A percentile compares a stretch with the other conserved stretches of the same genome.
These are phyloP conservation scores for Tetratostichococcus sp. DNA, from an alignment of 139 green algal genomes.

Conservation along the genomic window DNA sequence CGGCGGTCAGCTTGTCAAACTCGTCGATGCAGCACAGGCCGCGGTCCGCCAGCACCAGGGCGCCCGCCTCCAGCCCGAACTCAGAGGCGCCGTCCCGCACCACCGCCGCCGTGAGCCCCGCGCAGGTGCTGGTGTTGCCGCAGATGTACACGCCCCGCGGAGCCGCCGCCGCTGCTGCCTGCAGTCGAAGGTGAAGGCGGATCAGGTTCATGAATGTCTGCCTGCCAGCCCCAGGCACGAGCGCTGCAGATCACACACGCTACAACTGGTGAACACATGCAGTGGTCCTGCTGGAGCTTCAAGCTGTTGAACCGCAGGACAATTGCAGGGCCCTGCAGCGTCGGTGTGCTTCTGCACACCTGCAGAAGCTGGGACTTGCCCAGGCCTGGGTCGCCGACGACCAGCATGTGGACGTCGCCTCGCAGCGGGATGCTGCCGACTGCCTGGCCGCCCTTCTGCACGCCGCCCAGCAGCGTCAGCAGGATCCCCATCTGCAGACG, in stretches of 20 bases:
- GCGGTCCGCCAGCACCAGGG: constrained; percentile 79
- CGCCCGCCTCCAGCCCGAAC: constrained; percentile 80
- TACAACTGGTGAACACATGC: no score
- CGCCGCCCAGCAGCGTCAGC: constrained; percentile 83
- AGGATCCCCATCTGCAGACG: constrained; percentile 59
- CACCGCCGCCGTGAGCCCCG: constrained; percentile 83
- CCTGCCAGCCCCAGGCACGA: neutral
- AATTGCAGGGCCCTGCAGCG: no score
- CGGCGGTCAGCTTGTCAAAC: constrained; percentile 86
- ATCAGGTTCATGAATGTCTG: no score
- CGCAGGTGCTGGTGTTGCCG: constrained; percentile 66
- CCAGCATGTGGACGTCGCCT: constrained; percentile 79
- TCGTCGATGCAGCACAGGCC: constrained; percentile 91
- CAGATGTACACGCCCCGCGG: constrained; percentile 92
- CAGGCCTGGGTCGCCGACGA: constrained; percentile 85
- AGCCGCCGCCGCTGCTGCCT: constrained; percentile 63
- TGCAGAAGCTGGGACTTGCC: constrained; percentile 89
- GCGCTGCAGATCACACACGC: no score
- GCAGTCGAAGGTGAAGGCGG: no score
- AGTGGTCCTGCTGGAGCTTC: no score
- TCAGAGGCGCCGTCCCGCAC: constrained; percentile 56
- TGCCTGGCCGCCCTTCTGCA: constrained; percentile 51
- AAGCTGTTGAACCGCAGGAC: no score
- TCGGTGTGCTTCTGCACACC: no score
- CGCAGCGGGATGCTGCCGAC: constrained; percentile 45